A percentile compares a stretch with the other conserved stretches of the same genome.
Conservation (phyloP, 306 rosid genomes). For the Quercus parvula region DNA sequence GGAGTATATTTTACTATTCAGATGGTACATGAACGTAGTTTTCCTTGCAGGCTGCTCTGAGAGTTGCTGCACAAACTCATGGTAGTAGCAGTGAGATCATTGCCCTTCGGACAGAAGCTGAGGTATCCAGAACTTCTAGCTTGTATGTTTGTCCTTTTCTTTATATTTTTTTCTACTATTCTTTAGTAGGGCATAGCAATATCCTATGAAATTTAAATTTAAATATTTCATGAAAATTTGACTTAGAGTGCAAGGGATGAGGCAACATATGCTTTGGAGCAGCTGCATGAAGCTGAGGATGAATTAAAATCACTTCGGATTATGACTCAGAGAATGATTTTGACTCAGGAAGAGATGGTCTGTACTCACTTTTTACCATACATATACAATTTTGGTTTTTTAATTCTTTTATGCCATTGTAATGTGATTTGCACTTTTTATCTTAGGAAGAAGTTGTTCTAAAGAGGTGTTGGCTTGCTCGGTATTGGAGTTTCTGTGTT, state of each 20-base stretch:
- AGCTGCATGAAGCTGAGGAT: slow-evolving; percentile 52
- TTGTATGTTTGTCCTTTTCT: slow-evolving; percentile 37
- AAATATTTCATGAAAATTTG: slow-evolving; percentile 14
- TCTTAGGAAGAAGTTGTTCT: slow-evolving; percentile 86
- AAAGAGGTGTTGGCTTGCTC: slow-evolving; percentile 99
- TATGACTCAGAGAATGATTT: slow-evolving; percentile 74
- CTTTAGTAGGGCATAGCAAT: slow-evolving; percentile 1
- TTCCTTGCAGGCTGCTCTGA: slow-evolving; percentile 70
- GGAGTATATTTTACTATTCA: background rate
- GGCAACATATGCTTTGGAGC: slow-evolving; percentile 54
- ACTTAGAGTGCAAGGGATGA: slow-evolving; percentile 61
- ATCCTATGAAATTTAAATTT: slow-evolving; percentile 18
- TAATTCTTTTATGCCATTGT: background rate
- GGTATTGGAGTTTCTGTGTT: slow-evolving; percentile 82
- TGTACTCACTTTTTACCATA: slow-evolving; percentile 4
- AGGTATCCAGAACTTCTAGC: slow-evolving; percentile 64
- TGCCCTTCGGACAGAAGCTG: slow-evolving; percentile 62
- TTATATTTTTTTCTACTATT: slow-evolving; percentile 9
- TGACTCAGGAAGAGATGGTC: slow-evolving; percentile 87
- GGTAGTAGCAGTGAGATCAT: slow-evolving; percentile 38
- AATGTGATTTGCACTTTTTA: slow-evolving; percentile 31
- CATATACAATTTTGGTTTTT: slow-evolving; percentile 7
- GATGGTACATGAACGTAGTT: slow-evolving; percentile 6
- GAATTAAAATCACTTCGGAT: slow-evolving; percentile 45
- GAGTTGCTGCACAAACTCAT: slow-evolving; percentile 51